A percentile compares a stretch with the other conserved stretches of the same genome.
phyloP scores from a whole-genome alignment of 805 yeast species.

The Brettanomyces nanus region DNA sequence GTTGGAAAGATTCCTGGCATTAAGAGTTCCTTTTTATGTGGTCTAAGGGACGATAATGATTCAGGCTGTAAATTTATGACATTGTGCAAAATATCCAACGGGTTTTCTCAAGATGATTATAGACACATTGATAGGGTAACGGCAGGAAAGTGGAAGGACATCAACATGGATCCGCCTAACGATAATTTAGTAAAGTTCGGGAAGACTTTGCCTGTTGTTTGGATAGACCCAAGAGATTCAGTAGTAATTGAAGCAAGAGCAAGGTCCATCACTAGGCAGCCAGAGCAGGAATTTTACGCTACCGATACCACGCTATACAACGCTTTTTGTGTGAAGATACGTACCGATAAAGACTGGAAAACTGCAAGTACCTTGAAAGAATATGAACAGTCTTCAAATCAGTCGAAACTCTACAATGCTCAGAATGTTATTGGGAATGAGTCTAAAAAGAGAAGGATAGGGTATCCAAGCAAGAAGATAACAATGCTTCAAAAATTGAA shows the following conservation, averaged over 20 bases:
- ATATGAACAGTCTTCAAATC: slow-evolving; percentile 26
- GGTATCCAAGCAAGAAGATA: slow-evolving; percentile 11
- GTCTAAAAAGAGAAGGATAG: slow-evolving; percentile 17
- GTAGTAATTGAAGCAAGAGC: slow-evolving; percentile 80
- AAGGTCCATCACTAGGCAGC: slow-evolving; percentile 50
- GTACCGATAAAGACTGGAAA: slow-evolving; percentile 60
- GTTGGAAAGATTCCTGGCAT: slow-evolving; percentile 72
- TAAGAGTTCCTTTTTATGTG: slow-evolving; percentile 70
- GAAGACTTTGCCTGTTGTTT: slow-evolving; percentile 51
- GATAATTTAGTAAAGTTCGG: slow-evolving; percentile 43
- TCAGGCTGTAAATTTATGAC: slow-evolving; percentile 40
- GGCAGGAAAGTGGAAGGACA: slow-evolving; percentile 51
- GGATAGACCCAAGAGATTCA: slow-evolving; percentile 77
- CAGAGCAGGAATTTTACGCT: slow-evolving; percentile 39
- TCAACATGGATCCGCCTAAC: slow-evolving; percentile 34
- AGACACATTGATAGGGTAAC: slow-evolving; percentile 43
- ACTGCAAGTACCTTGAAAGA: slow-evolving; percentile 50
- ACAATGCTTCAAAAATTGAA: slow-evolving; percentile 11
- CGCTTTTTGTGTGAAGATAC: slow-evolving; percentile 59
- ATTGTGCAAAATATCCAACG: slow-evolving; percentile 79
- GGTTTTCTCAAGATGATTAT: slow-evolving; percentile 60
- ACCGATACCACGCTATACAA: slow-evolving; percentile 67
- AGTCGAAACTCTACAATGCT: slow-evolving; percentile 9
- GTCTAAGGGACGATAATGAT: slow-evolving; percentile 35
- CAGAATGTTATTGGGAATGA: slow-evolving; percentile 17